Base-by-base conservation (phyloP, 179 eudicot species). In the Amaranthus tricolor region DNA sequence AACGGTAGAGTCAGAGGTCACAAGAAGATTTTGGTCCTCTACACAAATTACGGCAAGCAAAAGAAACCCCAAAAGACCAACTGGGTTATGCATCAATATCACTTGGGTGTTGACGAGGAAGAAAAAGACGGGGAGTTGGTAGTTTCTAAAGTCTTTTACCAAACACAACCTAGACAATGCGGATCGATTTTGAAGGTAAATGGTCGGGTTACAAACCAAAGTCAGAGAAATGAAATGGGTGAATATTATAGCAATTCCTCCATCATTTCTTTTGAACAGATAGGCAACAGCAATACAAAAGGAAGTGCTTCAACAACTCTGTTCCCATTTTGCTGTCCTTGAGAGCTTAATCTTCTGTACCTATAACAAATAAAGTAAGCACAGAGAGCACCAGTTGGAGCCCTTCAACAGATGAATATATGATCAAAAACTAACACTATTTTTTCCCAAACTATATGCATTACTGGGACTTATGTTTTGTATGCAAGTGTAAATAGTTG, bases 11-110 rank as follows among this genome's bases (percentile, higher is more conserved):
- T 74, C 1, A 64, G 73, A 52, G 84, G 84, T 12, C 77, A 81
- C 78, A 81, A 81, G 75, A 81, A 81, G 76, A 81, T 81, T 49
- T 51, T 81, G 73, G 84, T 81, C 10, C 84, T 81, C 16, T 81
- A 81, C 44, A 81, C 81, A 66, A 81, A 81, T 73, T 81, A 81
- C 47, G 84, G 84, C 60, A 81, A 81, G 66, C 84, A 81, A 40
- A 74, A 73, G 73, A 81, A 81, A 70, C 84, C 84, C 7, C 81
- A 81, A 74, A 81, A 81, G 76, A 81, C 79, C 0, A 81, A 73
- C 54, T 81, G 84, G 84, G 84, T 81, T 17, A 81, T 81, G 84
- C 84, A 81, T 59, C 84, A 81, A 59, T 81, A 81, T 67, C 84
- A 81, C 54, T 57, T 81, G 9, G 84, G 84, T n/a, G 67, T 70